Percentiles rank a stretch among this genome's conserved stretches.
These are phyloP conservation scores for Xylaria venustula DNA, from an alignment of 495 filamentous ascomycete genomes.

Conservation along the genomic window DNA sequence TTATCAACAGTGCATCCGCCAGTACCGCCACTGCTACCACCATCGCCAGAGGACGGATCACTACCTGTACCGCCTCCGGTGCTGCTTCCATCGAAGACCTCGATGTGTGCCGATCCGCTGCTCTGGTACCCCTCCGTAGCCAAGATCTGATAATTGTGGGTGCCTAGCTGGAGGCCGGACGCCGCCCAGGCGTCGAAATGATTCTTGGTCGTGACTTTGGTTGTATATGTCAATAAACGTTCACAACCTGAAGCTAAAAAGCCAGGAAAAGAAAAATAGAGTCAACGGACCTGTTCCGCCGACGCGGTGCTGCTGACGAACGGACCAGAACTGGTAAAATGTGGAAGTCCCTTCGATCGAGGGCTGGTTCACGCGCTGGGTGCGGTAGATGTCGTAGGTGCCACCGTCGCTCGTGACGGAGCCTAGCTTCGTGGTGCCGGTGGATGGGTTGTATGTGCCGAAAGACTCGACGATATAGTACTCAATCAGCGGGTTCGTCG, in stretches of 20 bases:
- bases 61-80: not conserved
- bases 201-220: constrained; percentile 43
- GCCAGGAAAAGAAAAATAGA: not conserved
- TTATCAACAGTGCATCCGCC: constrained; percentile 15
- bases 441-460: constrained; percentile 56
- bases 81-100: constrained; percentile 22
- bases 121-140: constrained; percentile 55
- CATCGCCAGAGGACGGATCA: not conserved
- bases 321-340: constrained; percentile 60
- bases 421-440: constrained; percentile 49
- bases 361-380: constrained; percentile 57
- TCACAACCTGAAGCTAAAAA: not conserved
- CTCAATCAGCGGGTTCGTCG: constrained; percentile 35
- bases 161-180: constrained; percentile 50
- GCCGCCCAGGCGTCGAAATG: constrained; percentile 64
- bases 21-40: not conserved
- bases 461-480: constrained; percentile 37
- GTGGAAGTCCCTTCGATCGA: constrained; percentile 55
- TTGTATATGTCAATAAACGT: not conserved
- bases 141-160: constrained; percentile 60
- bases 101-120: constrained; percentile 40
- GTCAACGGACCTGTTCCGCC: constrained; percentile 38
- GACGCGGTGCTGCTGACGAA: constrained; percentile 46
- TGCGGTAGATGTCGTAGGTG: constrained; percentile 64
- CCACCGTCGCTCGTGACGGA: constrained; percentile 57